Conservation (phyloP, 495 filamentous ascomycete species). For the Penicillium psychrofluorescens region DNA sequence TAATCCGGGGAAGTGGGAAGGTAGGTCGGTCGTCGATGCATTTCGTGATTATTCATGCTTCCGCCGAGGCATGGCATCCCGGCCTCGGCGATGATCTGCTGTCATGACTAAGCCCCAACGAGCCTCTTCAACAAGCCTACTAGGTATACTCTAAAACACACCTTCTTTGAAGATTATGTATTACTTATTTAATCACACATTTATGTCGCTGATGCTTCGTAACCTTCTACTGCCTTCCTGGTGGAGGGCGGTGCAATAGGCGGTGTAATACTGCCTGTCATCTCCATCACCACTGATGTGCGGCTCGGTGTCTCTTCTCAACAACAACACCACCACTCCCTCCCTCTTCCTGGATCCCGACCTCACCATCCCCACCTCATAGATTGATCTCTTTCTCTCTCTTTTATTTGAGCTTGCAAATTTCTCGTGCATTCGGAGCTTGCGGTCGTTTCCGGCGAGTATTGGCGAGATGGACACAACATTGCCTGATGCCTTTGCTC, state of each 20-base stretch:
- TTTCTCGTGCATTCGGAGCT: no score
- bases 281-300: background rate
- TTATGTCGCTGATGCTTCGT: no score
- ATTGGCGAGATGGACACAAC: conserved; percentile 18
- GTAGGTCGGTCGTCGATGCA: background rate
- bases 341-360: background rate
- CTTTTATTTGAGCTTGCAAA: no score
- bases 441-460: background rate
- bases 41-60: conserved; percentile 9
- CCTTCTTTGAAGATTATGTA: no score
- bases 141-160: no score
- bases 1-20: no score
- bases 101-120: no score
- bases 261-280: background rate
- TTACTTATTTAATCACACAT: no score
- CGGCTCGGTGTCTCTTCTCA: background rate
- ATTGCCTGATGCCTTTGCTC: conserved; percentile 21
- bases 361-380: background rate
- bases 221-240: no score
- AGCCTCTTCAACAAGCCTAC: no score
- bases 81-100: background rate
- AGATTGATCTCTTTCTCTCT: no score
- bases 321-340: background rate
- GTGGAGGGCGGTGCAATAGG: background rate
- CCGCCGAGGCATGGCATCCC: background rate